Conservation (phyloP, 1,139 yeast species). For the Taiozyma onychis region DNA sequence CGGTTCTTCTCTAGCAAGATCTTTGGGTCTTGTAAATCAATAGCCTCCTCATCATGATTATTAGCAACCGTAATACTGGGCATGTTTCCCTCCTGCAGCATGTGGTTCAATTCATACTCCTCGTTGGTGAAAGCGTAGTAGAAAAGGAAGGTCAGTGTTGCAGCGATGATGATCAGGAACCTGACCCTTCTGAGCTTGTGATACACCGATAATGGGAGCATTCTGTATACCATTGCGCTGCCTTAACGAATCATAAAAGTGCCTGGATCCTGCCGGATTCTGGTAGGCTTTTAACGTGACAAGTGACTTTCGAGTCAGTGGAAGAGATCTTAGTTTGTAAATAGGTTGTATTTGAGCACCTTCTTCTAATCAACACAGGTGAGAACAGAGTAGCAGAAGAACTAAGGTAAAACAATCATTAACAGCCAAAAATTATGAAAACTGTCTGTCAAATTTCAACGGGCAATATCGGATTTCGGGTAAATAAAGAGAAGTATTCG, state of each 20-base stretch:
- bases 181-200: conserved; percentile 16
- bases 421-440: neutral
- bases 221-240: neutral
- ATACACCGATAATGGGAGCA: neutral
- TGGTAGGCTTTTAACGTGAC: neutral
- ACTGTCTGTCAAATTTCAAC: neutral
- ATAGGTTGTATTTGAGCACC: neutral
- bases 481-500: neutral
- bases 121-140: conserved; percentile 24
- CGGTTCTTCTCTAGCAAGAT: conserved; percentile 30
- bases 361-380: neutral
- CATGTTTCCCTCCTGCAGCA: conserved; percentile 19
- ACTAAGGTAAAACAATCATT: no score
- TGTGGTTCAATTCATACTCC: conserved; percentile 17
- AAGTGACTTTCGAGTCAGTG: neutral
- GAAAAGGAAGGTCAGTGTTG: conserved; percentile 17
- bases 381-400: neutral
- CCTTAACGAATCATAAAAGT: neutral
- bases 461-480: neutral
- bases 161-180: conserved; percentile 10
- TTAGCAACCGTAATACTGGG: conserved; percentile 15
- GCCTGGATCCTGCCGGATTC: neutral
- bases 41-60: conserved; percentile 3
- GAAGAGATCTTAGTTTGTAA: neutral
- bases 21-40: conserved; percentile 2